Evolutionary conservation across 768 basidiomycete genomes (phyloP).

Genomic region (Porphyrellus cyaneotinctus): DNA sequence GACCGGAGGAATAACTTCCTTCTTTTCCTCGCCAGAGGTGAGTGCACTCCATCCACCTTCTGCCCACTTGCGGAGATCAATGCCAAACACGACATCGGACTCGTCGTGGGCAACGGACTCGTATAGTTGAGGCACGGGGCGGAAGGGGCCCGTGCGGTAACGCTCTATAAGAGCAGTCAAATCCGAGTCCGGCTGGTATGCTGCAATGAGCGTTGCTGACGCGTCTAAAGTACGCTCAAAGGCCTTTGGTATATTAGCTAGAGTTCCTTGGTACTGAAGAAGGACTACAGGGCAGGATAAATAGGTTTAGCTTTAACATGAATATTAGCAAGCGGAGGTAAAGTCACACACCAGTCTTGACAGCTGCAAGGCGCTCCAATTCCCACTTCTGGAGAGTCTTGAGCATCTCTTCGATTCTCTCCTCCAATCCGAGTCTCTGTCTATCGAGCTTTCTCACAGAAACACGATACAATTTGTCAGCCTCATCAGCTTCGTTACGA

Average conservation of each 20-base stretch:
- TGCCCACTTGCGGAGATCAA: slow-evolving; percentile 88
- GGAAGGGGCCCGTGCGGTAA: slow-evolving; percentile 91
- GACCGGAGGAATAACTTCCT: slow-evolving; percentile 68
- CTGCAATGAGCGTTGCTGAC: slow-evolving; percentile 70
- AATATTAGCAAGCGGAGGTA: neutral
- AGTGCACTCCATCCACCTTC: slow-evolving; percentile 71
- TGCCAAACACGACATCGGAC: slow-evolving; percentile 84
- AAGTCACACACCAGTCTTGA: slow-evolving; percentile 67
- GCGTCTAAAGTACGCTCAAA: slow-evolving; percentile 63
- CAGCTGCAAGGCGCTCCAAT: slow-evolving; percentile 71
- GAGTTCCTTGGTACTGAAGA: slow-evolving; percentile 80
- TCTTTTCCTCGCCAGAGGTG: slow-evolving; percentile 53
- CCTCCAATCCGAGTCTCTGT: slow-evolving; percentile 82
- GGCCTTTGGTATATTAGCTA: slow-evolving; percentile 66
- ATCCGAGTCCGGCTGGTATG: slow-evolving; percentile 87
- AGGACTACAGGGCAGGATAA: slow-evolving; percentile 47
- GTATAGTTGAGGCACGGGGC: slow-evolving; percentile 80
- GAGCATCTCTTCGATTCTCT: slow-evolving; percentile 77
- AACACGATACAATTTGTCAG: slow-evolving; percentile 75
- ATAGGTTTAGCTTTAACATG: neutral
- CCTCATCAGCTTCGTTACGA: slow-evolving; percentile 73
- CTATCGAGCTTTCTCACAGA: slow-evolving; percentile 80
- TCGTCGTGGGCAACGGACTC: slow-evolving; percentile 82
- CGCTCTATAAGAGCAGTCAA: slow-evolving; percentile 85
- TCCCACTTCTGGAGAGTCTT: slow-evolving; percentile 85